Base-by-base conservation (phyloP, 495 filamentous ascomycete genomes). In the Hyaloscypha hepaticicola region DNA sequence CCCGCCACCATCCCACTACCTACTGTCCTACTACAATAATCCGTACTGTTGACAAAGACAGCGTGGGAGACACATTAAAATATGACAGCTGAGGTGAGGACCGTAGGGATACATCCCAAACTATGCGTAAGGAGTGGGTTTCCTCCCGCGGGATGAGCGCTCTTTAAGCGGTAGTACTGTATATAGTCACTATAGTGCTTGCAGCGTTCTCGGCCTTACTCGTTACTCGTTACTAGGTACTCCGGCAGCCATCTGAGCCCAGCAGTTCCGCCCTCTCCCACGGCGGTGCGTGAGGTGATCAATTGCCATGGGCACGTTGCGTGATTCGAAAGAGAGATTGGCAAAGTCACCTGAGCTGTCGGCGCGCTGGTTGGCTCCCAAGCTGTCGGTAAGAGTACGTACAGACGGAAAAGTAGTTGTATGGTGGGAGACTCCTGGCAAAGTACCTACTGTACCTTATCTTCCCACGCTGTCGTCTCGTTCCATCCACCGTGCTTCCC, bases 311-410 rank as follows among this genome's bases (percentile, higher is more conserved):
- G 21, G 55, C 55, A 60, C 63, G 63, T 65, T 65, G 28, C 41
- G 38, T 59, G 55, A 65, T 65, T 59, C 63, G 63, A 33, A 38
- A 33, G 16, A 25, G 45, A 51, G 28, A 59, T 52, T 65, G 63
- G 55, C 41, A 60, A 34, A 38, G 25, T 31, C 50, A 19, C 16
- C n/a, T 21, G 33, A 22, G 52, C 29, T 4, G 27, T 48, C 9
- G 31, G 50, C 22, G 31, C 28, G 45, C n/a, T 63, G 60, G 49
- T 56, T 34, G 60, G 52, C 5, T 16, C 25, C 50, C 50, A 53
- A 53, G 26, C 50, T 53, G 50, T 53, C 50, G 50, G 50, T 53
- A 53, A 24, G 16, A 19, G 16, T 6, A 33, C 7, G 31, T 1
- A 33, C 7, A 33, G 7, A 33, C 7, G 31, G 31, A 12, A 33